Conservation (phyloP, 148 eudicot genomes). For the Heliamphora exappendiculata region DNA sequence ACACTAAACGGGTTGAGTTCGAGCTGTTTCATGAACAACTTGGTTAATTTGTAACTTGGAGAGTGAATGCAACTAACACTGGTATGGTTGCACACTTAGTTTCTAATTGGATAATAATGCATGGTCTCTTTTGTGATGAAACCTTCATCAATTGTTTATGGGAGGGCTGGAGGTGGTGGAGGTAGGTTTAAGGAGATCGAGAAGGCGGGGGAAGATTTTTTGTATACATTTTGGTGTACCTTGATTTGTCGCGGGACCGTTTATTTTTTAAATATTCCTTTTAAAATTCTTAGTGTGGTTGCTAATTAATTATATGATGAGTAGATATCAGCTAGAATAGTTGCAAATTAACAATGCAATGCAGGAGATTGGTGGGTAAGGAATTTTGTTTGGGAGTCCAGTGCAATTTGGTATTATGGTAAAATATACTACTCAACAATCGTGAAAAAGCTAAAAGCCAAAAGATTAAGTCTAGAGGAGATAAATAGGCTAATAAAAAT, state of each 20-base stretch:
- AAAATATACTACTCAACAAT: background rate
- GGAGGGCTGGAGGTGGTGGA: background rate
- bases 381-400: background rate
- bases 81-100: too few species aligned
- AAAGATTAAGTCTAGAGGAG: too few species aligned
- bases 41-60: too few species aligned
- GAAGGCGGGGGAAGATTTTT: background rate
- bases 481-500: too few species aligned
- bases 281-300: background rate
- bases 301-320: background rate
- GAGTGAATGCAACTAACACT: too few species aligned
- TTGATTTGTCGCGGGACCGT: background rate
- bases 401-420: background rate
- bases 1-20: too few species aligned
- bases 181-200: conserved; percentile 5
- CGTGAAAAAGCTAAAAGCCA: too few species aligned
- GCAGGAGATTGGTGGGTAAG: background rate
- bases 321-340: background rate
- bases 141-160: background rate
- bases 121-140: background rate
- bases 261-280: background rate
- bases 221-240: background rate
- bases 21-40: too few species aligned
- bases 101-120: background rate
- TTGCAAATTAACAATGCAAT: background rate